A percentile compares a stretch with the other conserved stretches of the same genome.
phyloP scores from a whole-genome alignment of 192 early-diverging fungal species.

The Piromyces sp. region DNA sequence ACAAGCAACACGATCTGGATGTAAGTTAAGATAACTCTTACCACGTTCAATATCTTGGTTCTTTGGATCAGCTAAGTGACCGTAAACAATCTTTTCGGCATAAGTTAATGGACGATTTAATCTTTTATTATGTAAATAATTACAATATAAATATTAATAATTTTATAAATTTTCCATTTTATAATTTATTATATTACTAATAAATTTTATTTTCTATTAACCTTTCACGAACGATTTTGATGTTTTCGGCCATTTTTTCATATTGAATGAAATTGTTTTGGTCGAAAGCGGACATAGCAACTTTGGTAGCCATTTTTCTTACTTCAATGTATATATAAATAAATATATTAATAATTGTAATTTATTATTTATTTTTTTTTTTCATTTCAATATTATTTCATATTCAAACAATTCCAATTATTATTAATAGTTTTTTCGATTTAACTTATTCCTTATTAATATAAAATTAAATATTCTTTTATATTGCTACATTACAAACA shows the following conservation, averaged over 20 bases:
- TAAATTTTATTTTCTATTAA: constrained; percentile 5
- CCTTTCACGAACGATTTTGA: constrained; percentile 83
- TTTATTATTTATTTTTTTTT: too few species aligned
- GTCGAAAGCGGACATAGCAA: constrained; percentile 83
- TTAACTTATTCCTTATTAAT: too few species aligned
- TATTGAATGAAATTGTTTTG: constrained; percentile 93
- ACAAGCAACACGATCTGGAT: constrained; percentile 96
- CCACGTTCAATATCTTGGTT: constrained; percentile 90
- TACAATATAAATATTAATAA: too few species aligned
- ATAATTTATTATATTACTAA: too few species aligned
- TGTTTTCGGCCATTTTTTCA: constrained; percentile 84
- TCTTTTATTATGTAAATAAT: too few species aligned
- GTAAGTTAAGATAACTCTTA: constrained; percentile 80
- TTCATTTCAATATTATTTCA: too few species aligned
- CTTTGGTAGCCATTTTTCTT: constrained; percentile 27
- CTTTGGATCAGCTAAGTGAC: constrained; percentile 87
- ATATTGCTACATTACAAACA: too few species aligned
- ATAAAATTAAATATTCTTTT: too few species aligned
- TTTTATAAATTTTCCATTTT: too few species aligned
- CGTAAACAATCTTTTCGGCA: constrained; percentile 95
- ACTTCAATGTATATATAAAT: background rate
- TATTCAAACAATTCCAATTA: too few species aligned
- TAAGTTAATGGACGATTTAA: constrained; percentile 79
- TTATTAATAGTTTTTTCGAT: too few species aligned
- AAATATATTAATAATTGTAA: too few species aligned